Percentiles rank a stretch among this genome's conserved stretches.
Conservation (phyloP, 257 asterid genomes). For the Nicotiana benthamiana region DNA sequence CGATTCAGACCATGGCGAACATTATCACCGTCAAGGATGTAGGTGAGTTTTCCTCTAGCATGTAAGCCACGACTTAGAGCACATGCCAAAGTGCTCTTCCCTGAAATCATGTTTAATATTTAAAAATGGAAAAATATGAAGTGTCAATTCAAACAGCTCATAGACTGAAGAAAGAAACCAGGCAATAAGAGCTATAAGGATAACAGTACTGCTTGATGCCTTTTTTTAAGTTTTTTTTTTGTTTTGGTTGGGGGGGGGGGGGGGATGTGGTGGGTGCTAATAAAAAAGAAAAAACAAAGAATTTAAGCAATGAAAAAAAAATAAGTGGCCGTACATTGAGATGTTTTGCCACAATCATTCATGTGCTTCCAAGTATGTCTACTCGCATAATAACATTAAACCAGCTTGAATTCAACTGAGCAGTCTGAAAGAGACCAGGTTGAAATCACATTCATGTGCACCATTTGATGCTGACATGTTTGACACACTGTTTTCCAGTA, state of each 20-base stretch:
- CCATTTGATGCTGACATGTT: not conserved
- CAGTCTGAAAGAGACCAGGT: not conserved
- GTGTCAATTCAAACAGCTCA: not conserved
- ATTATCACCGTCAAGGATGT: slow-evolving; percentile 96
- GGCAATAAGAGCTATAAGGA: not conserved
- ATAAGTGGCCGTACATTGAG: not conserved
- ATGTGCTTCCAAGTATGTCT: not conserved
- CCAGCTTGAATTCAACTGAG: not conserved
- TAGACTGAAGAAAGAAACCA: not conserved
- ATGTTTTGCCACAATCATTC: not conserved
- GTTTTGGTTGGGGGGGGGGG: not conserved
- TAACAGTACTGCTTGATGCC: not conserved
- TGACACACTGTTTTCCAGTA: not conserved
- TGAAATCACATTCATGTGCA: not conserved
- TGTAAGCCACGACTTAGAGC: slow-evolving; percentile 72
- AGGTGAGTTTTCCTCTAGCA: slow-evolving; percentile 81
- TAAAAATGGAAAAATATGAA: slow-evolving; percentile 1
- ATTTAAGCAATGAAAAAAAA: not conserved
- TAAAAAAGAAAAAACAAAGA: not conserved
- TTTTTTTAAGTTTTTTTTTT: no score
- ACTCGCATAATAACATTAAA: not conserved
- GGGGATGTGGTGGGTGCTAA: not conserved
- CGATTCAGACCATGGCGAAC: slow-evolving; percentile 92
- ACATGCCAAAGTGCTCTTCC: slow-evolving; percentile 97
- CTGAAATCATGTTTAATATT: slow-evolving; percentile 30